These are phyloP conservation scores for Hypoxylon sp. DNA, from an alignment of 2,329 filamentous ascomycete species.

Conservation along the genomic window DNA sequence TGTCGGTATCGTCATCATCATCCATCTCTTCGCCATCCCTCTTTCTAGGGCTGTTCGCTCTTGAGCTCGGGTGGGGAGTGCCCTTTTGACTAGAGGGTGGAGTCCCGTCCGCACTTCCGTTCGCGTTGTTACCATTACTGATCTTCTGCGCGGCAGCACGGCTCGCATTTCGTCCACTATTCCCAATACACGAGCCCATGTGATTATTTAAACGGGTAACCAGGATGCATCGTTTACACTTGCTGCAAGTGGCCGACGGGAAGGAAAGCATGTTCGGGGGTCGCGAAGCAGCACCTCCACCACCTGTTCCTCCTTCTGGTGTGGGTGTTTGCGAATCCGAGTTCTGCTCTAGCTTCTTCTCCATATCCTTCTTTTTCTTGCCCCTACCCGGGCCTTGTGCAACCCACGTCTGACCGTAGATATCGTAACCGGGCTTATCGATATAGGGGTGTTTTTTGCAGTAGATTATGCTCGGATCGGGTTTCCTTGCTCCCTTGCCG, in stretches of 20 bases:
- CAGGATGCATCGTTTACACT: constrained; percentile 76
- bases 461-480: constrained; percentile 78
- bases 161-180: constrained; percentile 74
- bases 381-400: constrained; percentile 78
- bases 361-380: constrained; percentile 85
- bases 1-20: constrained; percentile 68
- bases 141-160: constrained; percentile 75
- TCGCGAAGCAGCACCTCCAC: constrained; percentile 56
- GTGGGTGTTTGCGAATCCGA: constrained; percentile 61
- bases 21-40: constrained; percentile 69
- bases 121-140: constrained; percentile 66
- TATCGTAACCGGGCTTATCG: constrained; percentile 81
- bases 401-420: constrained; percentile 86
- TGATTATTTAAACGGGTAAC: constrained; percentile 77
- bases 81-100: constrained; percentile 75
- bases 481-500: constrained; percentile 75
- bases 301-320: constrained; percentile 61
- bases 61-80: constrained; percentile 69
- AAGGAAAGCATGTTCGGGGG: constrained; percentile 75
- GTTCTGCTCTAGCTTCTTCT: constrained; percentile 66
- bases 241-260: constrained; percentile 76
- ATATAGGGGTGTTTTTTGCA: constrained; percentile 86
- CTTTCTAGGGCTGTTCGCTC: constrained; percentile 70
- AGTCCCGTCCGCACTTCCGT: constrained; percentile 67
- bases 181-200: constrained; percentile 77